Evolutionary conservation across 352 stramenopile genomes (phyloP).

Genomic region (Phytophthora melonis): DNA sequence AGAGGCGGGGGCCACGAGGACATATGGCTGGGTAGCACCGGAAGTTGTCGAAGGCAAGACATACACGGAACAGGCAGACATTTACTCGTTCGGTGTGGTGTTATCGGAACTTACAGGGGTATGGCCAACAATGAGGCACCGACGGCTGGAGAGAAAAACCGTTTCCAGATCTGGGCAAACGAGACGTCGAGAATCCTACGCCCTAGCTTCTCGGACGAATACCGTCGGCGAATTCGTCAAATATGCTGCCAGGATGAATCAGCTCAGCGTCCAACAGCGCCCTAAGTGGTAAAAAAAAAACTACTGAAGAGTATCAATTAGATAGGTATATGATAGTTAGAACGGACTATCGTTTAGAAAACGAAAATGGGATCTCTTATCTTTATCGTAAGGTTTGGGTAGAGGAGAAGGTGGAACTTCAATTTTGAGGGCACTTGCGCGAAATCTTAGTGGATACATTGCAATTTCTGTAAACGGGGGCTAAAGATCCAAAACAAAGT

Average conservation of each 20-base stretch:
- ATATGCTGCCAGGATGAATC: neutral
- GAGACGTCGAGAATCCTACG: neutral
- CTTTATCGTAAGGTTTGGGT: too few species aligned
- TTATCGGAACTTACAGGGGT: neutral
- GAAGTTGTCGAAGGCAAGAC: neutral
- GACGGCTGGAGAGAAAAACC: neutral
- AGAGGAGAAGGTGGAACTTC: too few species aligned
- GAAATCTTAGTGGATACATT: too few species aligned
- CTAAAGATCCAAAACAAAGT: too few species aligned
- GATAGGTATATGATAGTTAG: too few species aligned
- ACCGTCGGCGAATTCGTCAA: neutral
- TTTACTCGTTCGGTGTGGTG: neutral
- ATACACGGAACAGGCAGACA: neutral
- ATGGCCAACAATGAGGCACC: neutral
- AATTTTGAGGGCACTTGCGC: too few species aligned
- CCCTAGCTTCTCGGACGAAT: neutral
- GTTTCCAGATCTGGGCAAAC: neutral
- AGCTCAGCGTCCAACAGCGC: neutral
- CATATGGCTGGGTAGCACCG: neutral
- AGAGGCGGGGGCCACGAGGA: too few species aligned
- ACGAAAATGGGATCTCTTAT: too few species aligned
- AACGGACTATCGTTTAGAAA: neutral
- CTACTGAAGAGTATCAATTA: neutral
- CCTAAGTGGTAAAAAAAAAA: neutral
- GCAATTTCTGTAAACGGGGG: too few species aligned